Evolutionary conservation across 2,329 filamentous ascomycete species (phyloP).

Genomic region (Colletotrichum destructivum): DNA sequence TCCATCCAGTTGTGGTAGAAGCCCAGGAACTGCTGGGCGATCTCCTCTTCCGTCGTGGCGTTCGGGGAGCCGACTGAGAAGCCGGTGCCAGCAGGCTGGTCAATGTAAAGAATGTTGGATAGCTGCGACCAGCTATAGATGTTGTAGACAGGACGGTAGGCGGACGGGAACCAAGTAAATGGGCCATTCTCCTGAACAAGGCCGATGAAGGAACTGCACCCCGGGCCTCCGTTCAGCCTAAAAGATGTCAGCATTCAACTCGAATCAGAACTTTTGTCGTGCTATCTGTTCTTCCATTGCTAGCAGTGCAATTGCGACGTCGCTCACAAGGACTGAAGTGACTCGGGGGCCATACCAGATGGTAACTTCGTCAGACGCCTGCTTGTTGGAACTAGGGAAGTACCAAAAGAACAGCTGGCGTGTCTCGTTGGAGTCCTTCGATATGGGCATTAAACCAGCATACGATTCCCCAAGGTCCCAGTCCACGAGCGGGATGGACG

Average conservation of each 20-base stretch:
- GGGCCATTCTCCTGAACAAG: constrained; percentile 84
- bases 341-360: constrained; percentile 58
- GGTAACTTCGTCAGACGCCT: constrained; percentile 75
- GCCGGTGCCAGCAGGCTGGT: constrained; percentile 48
- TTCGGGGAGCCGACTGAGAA: constrained; percentile 70
- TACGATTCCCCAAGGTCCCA: constrained; percentile 80
- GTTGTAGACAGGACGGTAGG: constrained; percentile 69
- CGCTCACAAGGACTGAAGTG: no score
- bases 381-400: constrained; percentile 64
- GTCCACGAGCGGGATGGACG: constrained; percentile 76
- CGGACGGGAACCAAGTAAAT: constrained; percentile 79
- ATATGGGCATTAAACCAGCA: constrained; percentile 75
- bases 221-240: constrained; percentile 57
- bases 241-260: not conserved
- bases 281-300: no score
- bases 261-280: not conserved
- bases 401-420: constrained; percentile 75
- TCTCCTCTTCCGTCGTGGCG: constrained; percentile 77
- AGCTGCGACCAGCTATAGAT: constrained; percentile 58
- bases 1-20: constrained; percentile 86
- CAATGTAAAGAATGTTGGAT: constrained; percentile 55
- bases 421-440: constrained; percentile 54
- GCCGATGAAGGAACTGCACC: constrained; percentile 75
- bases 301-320: not conserved
- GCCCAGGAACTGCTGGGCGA: constrained; percentile 79